Evolutionary conservation across 768 basidiomycete species (phyloP).

Genomic region (Serendipita sp.): DNA sequence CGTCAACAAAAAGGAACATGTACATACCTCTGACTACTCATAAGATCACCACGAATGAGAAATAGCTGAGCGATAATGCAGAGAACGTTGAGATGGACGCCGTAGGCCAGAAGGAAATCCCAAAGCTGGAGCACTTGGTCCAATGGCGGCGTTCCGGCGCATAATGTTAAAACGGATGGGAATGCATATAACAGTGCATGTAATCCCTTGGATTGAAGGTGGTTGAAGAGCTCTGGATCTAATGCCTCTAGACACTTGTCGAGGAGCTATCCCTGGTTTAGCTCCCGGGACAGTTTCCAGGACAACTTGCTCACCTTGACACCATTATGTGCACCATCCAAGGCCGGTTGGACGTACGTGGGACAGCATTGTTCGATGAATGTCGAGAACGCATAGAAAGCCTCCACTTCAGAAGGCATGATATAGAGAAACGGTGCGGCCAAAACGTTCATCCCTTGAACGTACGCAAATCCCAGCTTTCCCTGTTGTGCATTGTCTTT

Average conservation of each 20-base stretch:
- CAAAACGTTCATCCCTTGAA: conserved; percentile 98
- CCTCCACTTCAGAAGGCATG: conserved; percentile 96
- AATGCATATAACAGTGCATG: conserved; percentile 96
- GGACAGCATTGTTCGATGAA: conserved; percentile 95
- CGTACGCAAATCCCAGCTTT: conserved; percentile 84
- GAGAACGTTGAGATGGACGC: conserved; percentile 89
- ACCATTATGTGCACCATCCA: conserved; percentile 91
- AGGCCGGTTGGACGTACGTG: conserved; percentile 88
- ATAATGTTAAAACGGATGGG: conserved; percentile 87
- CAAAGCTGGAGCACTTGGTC: conserved; percentile 89
- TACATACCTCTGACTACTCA: conserved; percentile 66
- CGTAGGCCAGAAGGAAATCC: conserved; percentile 96
- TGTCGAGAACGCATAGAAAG: conserved; percentile 89
- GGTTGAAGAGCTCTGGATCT: conserved; percentile 67
- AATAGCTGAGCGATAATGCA: conserved; percentile 93
- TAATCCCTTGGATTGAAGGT: conserved; percentile 79
- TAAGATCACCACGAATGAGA: conserved; percentile 79
- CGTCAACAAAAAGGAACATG: neutral
- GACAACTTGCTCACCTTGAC: conserved; percentile 47
- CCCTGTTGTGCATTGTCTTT: conserved; percentile 59
- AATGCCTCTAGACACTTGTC: conserved; percentile 86
- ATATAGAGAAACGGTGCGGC: conserved; percentile 96
- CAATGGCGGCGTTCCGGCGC: conserved; percentile 91
- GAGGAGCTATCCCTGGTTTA: conserved; percentile 43
- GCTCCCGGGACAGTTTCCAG: neutral